Percentiles rank a stretch among this genome's conserved stretches.
phyloP scores from a whole-genome alignment of 225 moss, liverwort and hornwort species.

The Sphagnum contortum region DNA sequence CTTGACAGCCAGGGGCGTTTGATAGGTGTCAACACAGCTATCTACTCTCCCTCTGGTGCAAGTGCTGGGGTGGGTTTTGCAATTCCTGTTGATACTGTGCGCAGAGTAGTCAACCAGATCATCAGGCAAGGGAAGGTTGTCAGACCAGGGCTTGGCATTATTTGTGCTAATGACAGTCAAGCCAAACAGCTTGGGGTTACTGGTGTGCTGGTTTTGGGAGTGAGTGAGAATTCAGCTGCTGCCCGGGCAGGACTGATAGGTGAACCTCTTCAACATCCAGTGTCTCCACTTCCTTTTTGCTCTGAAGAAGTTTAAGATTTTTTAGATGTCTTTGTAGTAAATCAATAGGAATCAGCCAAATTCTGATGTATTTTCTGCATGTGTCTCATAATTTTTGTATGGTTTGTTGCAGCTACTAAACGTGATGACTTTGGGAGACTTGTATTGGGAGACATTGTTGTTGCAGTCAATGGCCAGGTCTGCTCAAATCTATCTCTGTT shows the following conservation, averaged over 20 bases:
- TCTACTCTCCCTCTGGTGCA: slow-evolving; percentile 50
- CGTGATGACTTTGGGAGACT: slow-evolving; percentile 47
- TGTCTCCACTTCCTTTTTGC: too few relatives aligned
- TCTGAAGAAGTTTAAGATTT: too few relatives aligned
- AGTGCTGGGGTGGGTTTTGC: slow-evolving; percentile 53
- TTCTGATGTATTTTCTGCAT: too few relatives aligned
- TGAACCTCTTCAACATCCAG: slow-evolving; percentile 12
- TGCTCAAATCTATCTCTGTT: slow-evolving; percentile 3
- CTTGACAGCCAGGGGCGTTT: slow-evolving; percentile 45
- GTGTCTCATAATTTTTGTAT: background rate
- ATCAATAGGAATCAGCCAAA: too few relatives aligned
- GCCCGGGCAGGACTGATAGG: slow-evolving; percentile 42
- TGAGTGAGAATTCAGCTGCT: slow-evolving; percentile 34
- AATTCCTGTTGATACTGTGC: slow-evolving; percentile 56
- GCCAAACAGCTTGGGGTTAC: slow-evolving; percentile 50
- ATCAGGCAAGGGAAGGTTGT: slow-evolving; percentile 48
- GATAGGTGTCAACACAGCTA: slow-evolving; percentile 55
- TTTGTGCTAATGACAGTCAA: slow-evolving; percentile 44
- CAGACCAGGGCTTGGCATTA: slow-evolving; percentile 46
- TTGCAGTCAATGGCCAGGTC: slow-evolving; percentile 55
- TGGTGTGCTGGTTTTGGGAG: slow-evolving; percentile 34
- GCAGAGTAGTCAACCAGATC: slow-evolving; percentile 42
- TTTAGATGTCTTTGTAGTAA: too few relatives aligned
- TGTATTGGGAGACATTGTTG: slow-evolving; percentile 41
- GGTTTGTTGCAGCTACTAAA: slow-evolving; percentile 35